Conservation (phyloP, 1,139 yeast species). For the Pichia sp. region DNA sequence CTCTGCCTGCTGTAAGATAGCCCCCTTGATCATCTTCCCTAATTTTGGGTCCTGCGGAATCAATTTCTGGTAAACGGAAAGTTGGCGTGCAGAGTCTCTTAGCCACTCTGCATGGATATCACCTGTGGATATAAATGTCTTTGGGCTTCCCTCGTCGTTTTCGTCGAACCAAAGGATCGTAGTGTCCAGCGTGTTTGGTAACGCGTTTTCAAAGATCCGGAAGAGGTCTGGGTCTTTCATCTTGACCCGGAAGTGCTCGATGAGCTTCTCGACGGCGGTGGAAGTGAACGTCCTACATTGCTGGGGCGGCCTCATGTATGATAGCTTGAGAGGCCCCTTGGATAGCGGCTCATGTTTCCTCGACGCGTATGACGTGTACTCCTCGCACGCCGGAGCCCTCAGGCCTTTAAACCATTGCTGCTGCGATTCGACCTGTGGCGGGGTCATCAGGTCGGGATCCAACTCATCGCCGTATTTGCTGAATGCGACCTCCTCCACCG, state of each 20-base stretch:
- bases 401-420: slow-evolving; percentile 23
- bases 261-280: slow-evolving; percentile 56
- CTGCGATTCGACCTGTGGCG: too few relatives aligned
- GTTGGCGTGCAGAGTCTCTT: slow-evolving; percentile 80
- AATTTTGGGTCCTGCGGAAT: slow-evolving; percentile 48
- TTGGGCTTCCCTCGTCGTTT: slow-evolving; percentile 30
- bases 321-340: slow-evolving; percentile 46
- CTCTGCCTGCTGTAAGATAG: slow-evolving; percentile 72
- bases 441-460: not conserved
- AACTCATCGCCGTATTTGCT: not conserved
- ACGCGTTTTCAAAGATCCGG: slow-evolving; percentile 71
- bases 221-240: slow-evolving; percentile 64
- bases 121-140: slow-evolving; percentile 78
- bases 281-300: slow-evolving; percentile 73
- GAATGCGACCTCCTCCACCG: not conserved
- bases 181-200: slow-evolving; percentile 87
- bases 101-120: slow-evolving; percentile 91
- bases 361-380: slow-evolving; percentile 38
- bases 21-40: slow-evolving; percentile 60
- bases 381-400: slow-evolving; percentile 32
- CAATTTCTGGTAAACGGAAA: slow-evolving; percentile 69
- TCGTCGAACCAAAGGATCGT: slow-evolving; percentile 69
- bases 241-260: slow-evolving; percentile 47
- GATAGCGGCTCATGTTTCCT: slow-evolving; percentile 47
- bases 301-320: slow-evolving; percentile 71